Evolutionary conservation across 495 filamentous ascomycete species (phyloP).

Genomic region (Viridothelium virens): DNA sequence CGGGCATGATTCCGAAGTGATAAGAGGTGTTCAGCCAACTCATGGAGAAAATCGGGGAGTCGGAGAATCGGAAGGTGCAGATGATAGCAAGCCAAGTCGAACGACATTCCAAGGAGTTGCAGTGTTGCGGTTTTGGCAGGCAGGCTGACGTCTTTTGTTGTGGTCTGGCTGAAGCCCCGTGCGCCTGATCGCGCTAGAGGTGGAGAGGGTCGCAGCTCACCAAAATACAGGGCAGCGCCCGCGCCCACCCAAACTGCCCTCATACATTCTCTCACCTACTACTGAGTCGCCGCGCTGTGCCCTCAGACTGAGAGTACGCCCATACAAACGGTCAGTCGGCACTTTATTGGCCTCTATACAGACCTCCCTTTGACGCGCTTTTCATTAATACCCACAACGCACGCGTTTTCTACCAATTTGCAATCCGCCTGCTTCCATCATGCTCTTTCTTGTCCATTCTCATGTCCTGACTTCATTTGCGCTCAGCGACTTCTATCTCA

Average conservation of each 20-base stretch:
- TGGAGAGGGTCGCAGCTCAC: conserved; percentile 9
- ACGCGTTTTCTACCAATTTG: neutral
- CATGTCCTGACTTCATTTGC: conserved; percentile 8
- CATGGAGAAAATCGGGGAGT: neutral
- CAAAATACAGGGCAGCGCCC: conserved; percentile 12
- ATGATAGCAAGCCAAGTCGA: neutral
- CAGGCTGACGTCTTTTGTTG: conserved; percentile 13
- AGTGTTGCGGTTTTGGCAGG: neutral
- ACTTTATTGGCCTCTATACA: neutral
- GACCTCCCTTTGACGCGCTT: conserved; percentile 7
- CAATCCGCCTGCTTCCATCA: neutral
- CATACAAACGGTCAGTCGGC: conserved; percentile 13
- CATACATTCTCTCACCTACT: conserved; percentile 12
- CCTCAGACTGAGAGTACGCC: neutral
- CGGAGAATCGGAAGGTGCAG: neutral
- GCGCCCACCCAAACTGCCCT: conserved; percentile 12
- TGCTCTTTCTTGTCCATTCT: neutral
- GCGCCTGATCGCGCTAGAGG: conserved; percentile 11
- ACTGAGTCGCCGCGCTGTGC: conserved; percentile 6
- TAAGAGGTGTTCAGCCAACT: neutral
- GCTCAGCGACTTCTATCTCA: neutral
- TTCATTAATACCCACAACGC: neutral
- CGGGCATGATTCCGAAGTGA: too few species aligned
- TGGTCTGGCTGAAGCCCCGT: conserved; percentile 9
- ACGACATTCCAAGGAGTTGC: neutral